Conservation (phyloP, 2,329 filamentous ascomycete species). For the Xylaria sp. region DNA sequence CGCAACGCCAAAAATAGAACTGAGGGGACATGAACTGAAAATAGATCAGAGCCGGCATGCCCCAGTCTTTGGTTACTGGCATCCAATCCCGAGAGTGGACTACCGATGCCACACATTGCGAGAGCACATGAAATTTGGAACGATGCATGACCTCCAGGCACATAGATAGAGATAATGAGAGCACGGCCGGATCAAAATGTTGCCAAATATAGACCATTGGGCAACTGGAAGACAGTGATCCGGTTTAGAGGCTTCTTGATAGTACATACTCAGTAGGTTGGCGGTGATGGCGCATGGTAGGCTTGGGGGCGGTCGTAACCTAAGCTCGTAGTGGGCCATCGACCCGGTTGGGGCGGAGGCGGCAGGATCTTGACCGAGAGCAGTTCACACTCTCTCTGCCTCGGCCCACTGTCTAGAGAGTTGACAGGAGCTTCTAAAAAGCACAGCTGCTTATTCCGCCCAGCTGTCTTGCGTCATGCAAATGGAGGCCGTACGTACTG, state of each 20-base stretch:
- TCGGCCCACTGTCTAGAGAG: neutral
- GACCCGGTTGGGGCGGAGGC: neutral
- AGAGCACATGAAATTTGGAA: neutral
- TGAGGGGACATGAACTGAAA: conserved; percentile 5
- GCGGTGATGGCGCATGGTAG: neutral
- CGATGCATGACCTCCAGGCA: neutral
- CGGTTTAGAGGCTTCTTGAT: neutral
- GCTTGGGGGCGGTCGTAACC: neutral
- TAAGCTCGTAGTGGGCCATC: neutral
- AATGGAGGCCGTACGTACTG: neutral
- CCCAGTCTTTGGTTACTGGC: neutral
- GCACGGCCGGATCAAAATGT: neutral
- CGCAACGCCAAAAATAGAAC: neutral
- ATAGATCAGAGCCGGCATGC: conserved; percentile 3
- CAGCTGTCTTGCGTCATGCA: neutral
- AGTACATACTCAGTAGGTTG: neutral
- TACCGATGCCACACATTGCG: neutral
- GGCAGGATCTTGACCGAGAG: neutral
- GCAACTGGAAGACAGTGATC: neutral
- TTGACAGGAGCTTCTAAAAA: neutral
- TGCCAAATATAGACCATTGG: conserved; percentile 8
- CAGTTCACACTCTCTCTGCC: too few species aligned
- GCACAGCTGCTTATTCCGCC: neutral
- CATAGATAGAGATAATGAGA: neutral
- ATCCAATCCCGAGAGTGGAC: neutral